Percentiles rank a stretch among this genome's conserved stretches.
Conservation (phyloP, 2,329 filamentous ascomycete species). For the Davidsoniella neocaledoniae region DNA sequence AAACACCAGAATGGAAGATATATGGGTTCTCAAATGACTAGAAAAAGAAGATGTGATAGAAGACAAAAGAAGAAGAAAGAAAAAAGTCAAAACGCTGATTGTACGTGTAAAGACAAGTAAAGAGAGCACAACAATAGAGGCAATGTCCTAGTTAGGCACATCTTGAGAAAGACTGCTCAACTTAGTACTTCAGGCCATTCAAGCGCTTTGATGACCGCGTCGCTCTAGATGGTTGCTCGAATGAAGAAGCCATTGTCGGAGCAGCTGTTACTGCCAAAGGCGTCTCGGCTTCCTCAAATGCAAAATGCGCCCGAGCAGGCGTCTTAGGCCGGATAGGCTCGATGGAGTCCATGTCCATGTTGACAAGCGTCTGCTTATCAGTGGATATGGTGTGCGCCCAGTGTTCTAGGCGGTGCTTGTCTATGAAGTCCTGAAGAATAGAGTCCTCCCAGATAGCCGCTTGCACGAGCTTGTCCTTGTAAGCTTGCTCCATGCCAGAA, state of each 20-base stretch:
- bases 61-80: background rate
- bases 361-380: slow-evolving; percentile 22
- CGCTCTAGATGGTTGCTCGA: background rate
- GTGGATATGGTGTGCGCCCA: slow-evolving; percentile 37
- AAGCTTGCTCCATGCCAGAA: slow-evolving; percentile 40
- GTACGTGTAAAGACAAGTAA: background rate
- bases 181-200: slow-evolving; percentile 10
- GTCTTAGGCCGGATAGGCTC: slow-evolving; percentile 1
- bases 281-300: too few relatives aligned
- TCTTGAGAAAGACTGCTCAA: slow-evolving; percentile 5
- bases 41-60: too few relatives aligned
- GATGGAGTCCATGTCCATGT: slow-evolving; percentile 19
- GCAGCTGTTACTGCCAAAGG: background rate
- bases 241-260: too few relatives aligned
- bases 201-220: slow-evolving; percentile 9
- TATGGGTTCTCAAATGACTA: too few relatives aligned
- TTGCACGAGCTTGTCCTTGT: slow-evolving; percentile 49
- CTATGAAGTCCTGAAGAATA: slow-evolving; percentile 44
- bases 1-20: background rate
- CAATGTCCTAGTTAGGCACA: background rate
- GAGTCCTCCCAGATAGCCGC: slow-evolving; percentile 61
- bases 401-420: slow-evolving; percentile 49
- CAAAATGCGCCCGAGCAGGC: too few relatives aligned
- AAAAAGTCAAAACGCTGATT: background rate
- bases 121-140: background rate